These are phyloP conservation scores for Aquilaria agallochum DNA, from an alignment of 441 rosid genomes.

Conservation along the genomic window DNA sequence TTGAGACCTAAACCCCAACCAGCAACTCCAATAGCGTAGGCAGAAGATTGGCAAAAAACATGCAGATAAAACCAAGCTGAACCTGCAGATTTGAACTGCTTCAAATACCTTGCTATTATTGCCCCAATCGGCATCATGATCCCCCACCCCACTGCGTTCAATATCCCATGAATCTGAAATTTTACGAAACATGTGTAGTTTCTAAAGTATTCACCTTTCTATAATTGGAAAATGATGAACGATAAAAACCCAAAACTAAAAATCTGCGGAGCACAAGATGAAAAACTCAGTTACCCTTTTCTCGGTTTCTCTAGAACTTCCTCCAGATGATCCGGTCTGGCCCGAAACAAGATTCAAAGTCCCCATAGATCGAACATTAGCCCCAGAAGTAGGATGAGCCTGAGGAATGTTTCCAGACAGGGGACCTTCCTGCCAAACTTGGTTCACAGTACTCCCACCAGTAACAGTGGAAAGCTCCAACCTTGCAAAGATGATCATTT, in stretches of 20 bases:
- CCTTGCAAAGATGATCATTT: conserved; percentile 66
- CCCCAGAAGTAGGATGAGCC: conserved; percentile 42
- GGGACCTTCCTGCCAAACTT: conserved; percentile 85
- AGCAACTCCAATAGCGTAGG: conserved; percentile 66
- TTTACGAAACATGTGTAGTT: background rate
- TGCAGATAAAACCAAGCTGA: conserved; percentile 90
- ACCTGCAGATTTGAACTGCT: conserved; percentile 62
- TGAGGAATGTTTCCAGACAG: conserved; percentile 35
- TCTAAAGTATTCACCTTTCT: background rate
- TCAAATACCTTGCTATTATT: conserved; percentile 68
- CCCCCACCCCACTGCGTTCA: conserved; percentile 83
- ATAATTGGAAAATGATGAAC: background rate
- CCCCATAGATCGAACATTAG: conserved; percentile 51
- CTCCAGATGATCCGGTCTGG: conserved; percentile 31
- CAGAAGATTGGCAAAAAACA: conserved; percentile 54
- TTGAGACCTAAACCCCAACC: conserved; percentile 84
- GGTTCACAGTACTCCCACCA: conserved; percentile 35
- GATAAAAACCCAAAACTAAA: background rate
- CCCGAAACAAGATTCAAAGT: conserved; percentile 57
- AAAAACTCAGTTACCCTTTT: conserved; percentile 43
- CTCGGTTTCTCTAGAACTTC: conserved; percentile 35
- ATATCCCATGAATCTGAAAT: conserved; percentile 71
- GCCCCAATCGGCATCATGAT: conserved; percentile 76
- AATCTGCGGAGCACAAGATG: background rate
- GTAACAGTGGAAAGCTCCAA: conserved; percentile 27